Conservation (phyloP, 1,284 basidiomycete genomes). For the Pseudozyma hubeiensis region DNA sequence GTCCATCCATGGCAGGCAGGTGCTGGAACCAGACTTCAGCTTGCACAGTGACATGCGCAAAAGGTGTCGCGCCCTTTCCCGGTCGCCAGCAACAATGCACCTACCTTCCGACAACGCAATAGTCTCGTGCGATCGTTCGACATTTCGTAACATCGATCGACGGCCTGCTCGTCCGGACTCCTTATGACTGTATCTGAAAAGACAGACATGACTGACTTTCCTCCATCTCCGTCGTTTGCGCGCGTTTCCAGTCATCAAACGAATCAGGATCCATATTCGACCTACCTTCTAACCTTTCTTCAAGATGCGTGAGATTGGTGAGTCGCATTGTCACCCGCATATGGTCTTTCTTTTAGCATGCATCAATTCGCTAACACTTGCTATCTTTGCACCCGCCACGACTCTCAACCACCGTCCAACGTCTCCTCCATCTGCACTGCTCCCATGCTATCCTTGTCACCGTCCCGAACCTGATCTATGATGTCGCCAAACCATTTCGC, state of each 20-base stretch:
- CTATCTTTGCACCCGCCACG: background rate
- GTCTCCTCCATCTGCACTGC: background rate
- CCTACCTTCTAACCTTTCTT: slow-evolving; percentile 28
- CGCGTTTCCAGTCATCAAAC: slow-evolving; percentile 17
- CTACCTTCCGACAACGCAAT: too few relatives aligned
- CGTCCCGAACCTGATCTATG: too few relatives aligned
- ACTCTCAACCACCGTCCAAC: background rate
- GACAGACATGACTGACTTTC: slow-evolving; percentile 4
- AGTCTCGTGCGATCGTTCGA: too few relatives aligned
- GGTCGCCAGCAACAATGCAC: too few relatives aligned
- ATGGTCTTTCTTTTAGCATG: background rate
- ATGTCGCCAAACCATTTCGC: background rate
- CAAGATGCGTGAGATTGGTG: slow-evolving; percentile 59
- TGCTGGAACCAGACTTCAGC: too few relatives aligned
- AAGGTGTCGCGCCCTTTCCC: too few relatives aligned
- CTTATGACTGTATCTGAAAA: too few relatives aligned
- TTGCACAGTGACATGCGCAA: too few relatives aligned
- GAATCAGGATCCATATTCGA: slow-evolving; percentile 23
- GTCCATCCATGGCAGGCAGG: too few relatives aligned
- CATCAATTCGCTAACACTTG: slow-evolving; percentile 1
- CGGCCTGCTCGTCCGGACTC: too few relatives aligned
- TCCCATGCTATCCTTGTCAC: too few relatives aligned
- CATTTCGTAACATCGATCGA: too few relatives aligned
- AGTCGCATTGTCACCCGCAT: slow-evolving; percentile 1
- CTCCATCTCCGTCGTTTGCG: background rate